These are phyloP conservation scores for Collybiopsis luxurians DNA, from an alignment of 768 basidiomycete species.

Conservation along the genomic window DNA sequence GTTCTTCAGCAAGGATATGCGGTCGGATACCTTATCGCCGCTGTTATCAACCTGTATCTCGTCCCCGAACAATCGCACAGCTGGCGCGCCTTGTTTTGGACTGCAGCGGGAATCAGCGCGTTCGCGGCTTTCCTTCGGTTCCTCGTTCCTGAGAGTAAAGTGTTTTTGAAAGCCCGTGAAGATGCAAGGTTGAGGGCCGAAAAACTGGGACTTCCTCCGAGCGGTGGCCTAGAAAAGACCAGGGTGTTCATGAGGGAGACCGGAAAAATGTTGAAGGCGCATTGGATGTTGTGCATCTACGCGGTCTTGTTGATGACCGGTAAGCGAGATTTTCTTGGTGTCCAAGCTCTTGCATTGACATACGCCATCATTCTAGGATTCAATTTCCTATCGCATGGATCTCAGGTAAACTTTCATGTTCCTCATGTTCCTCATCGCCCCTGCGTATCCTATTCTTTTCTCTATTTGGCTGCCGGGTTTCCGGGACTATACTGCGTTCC, in stretches of 20 bases:
- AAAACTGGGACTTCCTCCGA: slow-evolving; percentile 35
- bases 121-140: slow-evolving; percentile 68
- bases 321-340: slow-evolving; percentile 18
- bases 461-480: neutral
- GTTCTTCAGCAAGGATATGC: slow-evolving; percentile 90
- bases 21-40: slow-evolving; percentile 78
- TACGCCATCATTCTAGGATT: slow-evolving; percentile 41
- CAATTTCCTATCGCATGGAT: slow-evolving; percentile 78
- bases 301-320: slow-evolving; percentile 80
- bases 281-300: slow-evolving; percentile 85
- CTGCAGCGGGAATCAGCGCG: slow-evolving; percentile 63
- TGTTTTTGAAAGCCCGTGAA: slow-evolving; percentile 66
- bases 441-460: neutral
- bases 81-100: slow-evolving; percentile 86
- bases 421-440: neutral
- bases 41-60: slow-evolving; percentile 74
- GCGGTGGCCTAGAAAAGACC: slow-evolving; percentile 48
- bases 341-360: neutral
- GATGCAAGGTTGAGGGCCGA: slow-evolving; percentile 57
- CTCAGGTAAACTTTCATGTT: slow-evolving; percentile 35
- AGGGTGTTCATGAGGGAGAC: slow-evolving; percentile 70
- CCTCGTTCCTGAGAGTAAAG: slow-evolving; percentile 72
- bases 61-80: slow-evolving; percentile 40
- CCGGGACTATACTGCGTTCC: neutral
- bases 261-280: slow-evolving; percentile 69